Conservation (phyloP, 1,139 yeast genomes). For the Diutina rugosa region DNA sequence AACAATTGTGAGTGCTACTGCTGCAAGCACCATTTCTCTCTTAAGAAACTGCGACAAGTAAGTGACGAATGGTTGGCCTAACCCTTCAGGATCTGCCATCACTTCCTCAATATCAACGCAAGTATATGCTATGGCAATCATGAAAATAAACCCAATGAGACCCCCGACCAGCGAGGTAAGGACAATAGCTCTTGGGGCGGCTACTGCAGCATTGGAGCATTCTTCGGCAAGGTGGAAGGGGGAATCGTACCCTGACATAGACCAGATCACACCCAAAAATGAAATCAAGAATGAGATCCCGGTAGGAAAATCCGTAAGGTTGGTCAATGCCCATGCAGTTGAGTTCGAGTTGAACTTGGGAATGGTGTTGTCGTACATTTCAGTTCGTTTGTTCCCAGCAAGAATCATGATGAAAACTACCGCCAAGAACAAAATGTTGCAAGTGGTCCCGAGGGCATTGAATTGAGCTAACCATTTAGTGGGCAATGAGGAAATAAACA, state of each 20-base stretch:
- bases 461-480: slow-evolving; percentile 47
- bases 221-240: slow-evolving; percentile 68
- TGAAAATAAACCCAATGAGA: slow-evolving; percentile 45
- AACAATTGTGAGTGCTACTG: slow-evolving; percentile 47
- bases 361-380: slow-evolving; percentile 10
- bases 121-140: slow-evolving; percentile 56
- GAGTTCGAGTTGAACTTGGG: slow-evolving; percentile 39
- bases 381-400: slow-evolving; percentile 36
- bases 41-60: slow-evolving; percentile 40
- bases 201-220: slow-evolving; percentile 50
- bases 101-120: slow-evolving; percentile 40
- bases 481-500: slow-evolving; percentile 34
- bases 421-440: slow-evolving; percentile 38
- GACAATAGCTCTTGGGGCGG: slow-evolving; percentile 58
- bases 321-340: slow-evolving; percentile 45
- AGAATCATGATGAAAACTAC: slow-evolving; percentile 46
- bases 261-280: slow-evolving; percentile 60
- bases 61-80: slow-evolving; percentile 58
- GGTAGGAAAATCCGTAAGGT: slow-evolving; percentile 55
- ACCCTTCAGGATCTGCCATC: slow-evolving; percentile 27
- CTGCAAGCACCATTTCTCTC: slow-evolving; percentile 32
- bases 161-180: slow-evolving; percentile 56
- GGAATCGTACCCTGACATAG: slow-evolving; percentile 66
- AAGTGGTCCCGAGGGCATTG: slow-evolving; percentile 37
- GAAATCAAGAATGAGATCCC: slow-evolving; percentile 51